Percentiles rank a stretch among this genome's conserved stretches.
Conservation (phyloP, 2,329 filamentous ascomycete genomes). For the Cladorrhinum sp. region DNA sequence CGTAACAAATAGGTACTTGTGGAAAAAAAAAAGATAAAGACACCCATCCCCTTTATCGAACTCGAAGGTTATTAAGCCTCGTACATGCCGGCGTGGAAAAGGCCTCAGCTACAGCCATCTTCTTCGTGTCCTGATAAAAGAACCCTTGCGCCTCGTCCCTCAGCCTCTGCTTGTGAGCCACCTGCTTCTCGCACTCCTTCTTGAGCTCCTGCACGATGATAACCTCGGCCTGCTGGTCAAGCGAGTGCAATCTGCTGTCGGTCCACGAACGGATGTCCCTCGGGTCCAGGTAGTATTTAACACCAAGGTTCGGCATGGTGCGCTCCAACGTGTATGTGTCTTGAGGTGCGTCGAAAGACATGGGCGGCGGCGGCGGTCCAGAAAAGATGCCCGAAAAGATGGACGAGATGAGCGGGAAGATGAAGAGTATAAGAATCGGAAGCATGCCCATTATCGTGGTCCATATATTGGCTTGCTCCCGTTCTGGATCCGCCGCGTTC, state of each 20-base stretch:
- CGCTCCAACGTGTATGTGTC: constrained; percentile 64
- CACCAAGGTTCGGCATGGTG: constrained; percentile 64
- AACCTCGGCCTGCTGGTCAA: constrained; percentile 76
- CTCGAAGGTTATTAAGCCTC: constrained; percentile 35
- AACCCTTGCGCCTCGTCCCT: constrained; percentile 80
- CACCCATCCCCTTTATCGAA: neutral
- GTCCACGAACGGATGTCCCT: constrained; percentile 69
- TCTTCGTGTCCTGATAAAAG: constrained; percentile 78
- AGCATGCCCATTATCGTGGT: constrained; percentile 70
- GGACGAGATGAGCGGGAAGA: constrained; percentile 79
- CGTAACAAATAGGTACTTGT: neutral
- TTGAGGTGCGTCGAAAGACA: constrained; percentile 74
- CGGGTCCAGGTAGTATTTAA: constrained; percentile 85
- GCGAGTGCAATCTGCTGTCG: constrained; percentile 63
- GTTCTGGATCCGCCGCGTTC: constrained; percentile 48
- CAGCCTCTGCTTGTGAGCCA: constrained; percentile 60
- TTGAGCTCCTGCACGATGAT: constrained; percentile 66
- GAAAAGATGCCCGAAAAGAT: constrained; percentile 60
- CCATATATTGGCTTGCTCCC: constrained; percentile 49
- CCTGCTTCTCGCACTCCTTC: constrained; percentile 72
- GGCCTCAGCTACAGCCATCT: constrained; percentile 66
- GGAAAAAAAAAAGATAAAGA: neutral
- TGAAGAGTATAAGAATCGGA: constrained; percentile 83
- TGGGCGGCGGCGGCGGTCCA: constrained; percentile 54
- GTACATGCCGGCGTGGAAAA: constrained; percentile 53